These are phyloP conservation scores for Penicillium waksmanii DNA, from an alignment of 495 filamentous ascomycete genomes.

Conservation along the genomic window DNA sequence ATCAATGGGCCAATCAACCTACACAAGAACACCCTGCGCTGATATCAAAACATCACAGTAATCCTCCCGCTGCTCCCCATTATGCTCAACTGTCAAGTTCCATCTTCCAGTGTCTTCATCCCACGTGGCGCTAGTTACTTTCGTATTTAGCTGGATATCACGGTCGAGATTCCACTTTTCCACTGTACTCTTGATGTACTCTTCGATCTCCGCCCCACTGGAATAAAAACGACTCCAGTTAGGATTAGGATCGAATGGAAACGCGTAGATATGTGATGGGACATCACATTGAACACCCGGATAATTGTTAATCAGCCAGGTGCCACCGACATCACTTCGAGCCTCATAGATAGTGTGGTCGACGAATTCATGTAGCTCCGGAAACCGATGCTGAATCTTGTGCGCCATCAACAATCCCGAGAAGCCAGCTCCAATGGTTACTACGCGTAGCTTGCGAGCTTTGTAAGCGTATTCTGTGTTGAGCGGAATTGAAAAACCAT, in stretches of 20 bases:
- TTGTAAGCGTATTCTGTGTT: conserved; percentile 26
- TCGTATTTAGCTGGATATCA: conserved; percentile 47
- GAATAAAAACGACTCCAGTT: conserved; percentile 63
- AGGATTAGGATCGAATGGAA: conserved; percentile 61
- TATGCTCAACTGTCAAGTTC: conserved; percentile 29
- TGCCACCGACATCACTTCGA: conserved; percentile 50
- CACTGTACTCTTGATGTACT: conserved; percentile 56
- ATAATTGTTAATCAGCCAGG: conserved; percentile 57
- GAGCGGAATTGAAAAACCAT: conserved; percentile 17
- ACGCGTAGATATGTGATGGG: conserved; percentile 55
- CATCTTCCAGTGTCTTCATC: conserved; percentile 43
- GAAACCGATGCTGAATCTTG: conserved; percentile 33
- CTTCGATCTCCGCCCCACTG: conserved; percentile 58
- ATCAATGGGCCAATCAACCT: conserved; percentile 3
- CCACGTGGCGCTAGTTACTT: conserved; percentile 52
- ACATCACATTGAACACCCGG: conserved; percentile 61
- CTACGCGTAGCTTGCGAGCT: conserved; percentile 29
- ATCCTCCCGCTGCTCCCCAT: conserved; percentile 34
- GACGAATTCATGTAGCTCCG: conserved; percentile 47
- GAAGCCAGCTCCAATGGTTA: conserved; percentile 58
- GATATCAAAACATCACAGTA: conserved; percentile 51
- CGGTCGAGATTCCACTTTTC: conserved; percentile 58
- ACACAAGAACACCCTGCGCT: conserved; percentile 32
- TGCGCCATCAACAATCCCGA: conserved; percentile 52
- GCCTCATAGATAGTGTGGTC: conserved; percentile 54